Base-by-base conservation (phyloP, 2,329 filamentous ascomycete species). In the Phialophora expanda region DNA sequence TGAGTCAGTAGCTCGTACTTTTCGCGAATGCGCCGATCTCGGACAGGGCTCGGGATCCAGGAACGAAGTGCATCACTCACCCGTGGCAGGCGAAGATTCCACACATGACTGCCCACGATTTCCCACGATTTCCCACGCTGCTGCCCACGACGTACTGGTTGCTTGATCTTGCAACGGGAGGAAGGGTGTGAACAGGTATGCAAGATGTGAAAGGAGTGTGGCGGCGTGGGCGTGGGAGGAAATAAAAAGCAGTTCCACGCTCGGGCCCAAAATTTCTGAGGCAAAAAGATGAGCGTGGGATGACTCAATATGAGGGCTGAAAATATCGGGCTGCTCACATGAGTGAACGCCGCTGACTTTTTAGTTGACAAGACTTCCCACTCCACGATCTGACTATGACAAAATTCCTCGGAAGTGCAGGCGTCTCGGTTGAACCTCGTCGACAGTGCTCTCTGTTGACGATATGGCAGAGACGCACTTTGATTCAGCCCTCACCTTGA, bases 31-130 rank as follows among this genome's bases (percentile, higher is more conserved):
- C 58, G 58, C 59, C 53, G 51, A 56, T 66, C 48, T 51, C 54
- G 46, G 32, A 64, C 30, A 70, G 51, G 62, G 50, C 22, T 26
- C 38, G 56, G 55, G 69, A 74, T 73, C 65, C 67, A 61, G 69
- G 64, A 32, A 62, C 53, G 58, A 61, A 41, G 30, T 34, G 58
- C 58, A 65, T 62, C 66, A 85, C 88, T 78, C 82, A 96, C 93
- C 87, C 85, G 82, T 97, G 92, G 82, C 93, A 97, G 75, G 92
- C 93, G 81, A 97, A 97, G 77, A 97, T 96, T 81, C 93, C 93
- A 89, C 93, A 97, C 93, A 97, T 97, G 75, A 79, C 90, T 62
- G 59, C 59, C 50, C 59, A 62, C 59, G 59, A 62, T 84, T 55
- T 34, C 59, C 50, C 59, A 62, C 59, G 59, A 62, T 84, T 55